Evolutionary conservation across 768 basidiomycete species (phyloP).

Genomic region (Daedaleopsis nitida): DNA sequence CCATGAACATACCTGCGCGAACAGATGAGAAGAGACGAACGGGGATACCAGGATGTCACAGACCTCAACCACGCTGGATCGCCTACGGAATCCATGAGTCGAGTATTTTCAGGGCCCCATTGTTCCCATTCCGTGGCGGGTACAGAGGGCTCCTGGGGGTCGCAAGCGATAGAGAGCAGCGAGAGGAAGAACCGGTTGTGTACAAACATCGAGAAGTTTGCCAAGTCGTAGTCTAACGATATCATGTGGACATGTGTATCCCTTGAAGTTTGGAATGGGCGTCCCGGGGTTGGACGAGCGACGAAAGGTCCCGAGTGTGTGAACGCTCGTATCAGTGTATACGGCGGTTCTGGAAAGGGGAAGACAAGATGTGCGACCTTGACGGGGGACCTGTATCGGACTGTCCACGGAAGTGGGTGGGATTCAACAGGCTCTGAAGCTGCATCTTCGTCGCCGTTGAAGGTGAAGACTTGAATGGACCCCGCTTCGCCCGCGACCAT

Average conservation of each 20-base stretch:
- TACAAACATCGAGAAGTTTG: slow-evolving; percentile 31
- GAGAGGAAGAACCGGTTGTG: slow-evolving; percentile 34
- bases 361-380: slow-evolving; percentile 28
- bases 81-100: slow-evolving; percentile 32
- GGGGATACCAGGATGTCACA: not conserved
- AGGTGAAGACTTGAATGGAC: slow-evolving; percentile 46
- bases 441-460: slow-evolving; percentile 21
- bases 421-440: slow-evolving; percentile 4
- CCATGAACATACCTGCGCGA: slow-evolving; percentile 43
- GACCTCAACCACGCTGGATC: slow-evolving; percentile 45
- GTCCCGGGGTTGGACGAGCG: slow-evolving; percentile 7
- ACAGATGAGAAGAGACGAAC: not conserved
- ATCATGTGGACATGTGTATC: slow-evolving; percentile 31
- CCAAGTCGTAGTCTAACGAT: slow-evolving; percentile 25
- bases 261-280: slow-evolving; percentile 25
- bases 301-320: slow-evolving; percentile 33
- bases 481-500: slow-evolving; percentile 38
- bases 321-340: slow-evolving; percentile 18
- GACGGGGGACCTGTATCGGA: not conserved
- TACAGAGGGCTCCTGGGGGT: not conserved
- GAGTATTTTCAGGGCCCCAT: slow-evolving; percentile 41
- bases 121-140: slow-evolving; percentile 34
- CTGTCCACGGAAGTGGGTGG: not conserved
- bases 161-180: slow-evolving; percentile 5
- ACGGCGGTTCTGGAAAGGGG: slow-evolving; percentile 18